Evolutionary conservation across 2,329 filamentous ascomycete species (phyloP), one percentile per base, ranked within the genome.

Genomic region (Pseudogymnoascus sp.): DNA sequence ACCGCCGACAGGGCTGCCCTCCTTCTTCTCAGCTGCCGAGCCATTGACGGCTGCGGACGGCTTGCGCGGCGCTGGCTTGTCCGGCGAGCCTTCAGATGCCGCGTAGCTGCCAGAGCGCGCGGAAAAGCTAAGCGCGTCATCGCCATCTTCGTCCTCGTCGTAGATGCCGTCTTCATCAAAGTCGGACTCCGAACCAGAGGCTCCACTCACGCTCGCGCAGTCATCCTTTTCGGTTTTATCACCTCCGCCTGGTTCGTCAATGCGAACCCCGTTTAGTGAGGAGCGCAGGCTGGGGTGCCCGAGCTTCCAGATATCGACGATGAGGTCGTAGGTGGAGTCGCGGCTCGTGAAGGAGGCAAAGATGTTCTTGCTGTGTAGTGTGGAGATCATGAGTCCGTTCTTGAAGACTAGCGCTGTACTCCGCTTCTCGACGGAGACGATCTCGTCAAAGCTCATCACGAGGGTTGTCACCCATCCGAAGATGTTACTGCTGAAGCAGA

Each of bases 401-500:
- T 96, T 96, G 77, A 99, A 97, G 1, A 99, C 81, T 65, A 99
- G 82, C 0, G 95, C 95, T 0, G 95, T 99, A 73, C 87, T 97
- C 74, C 96, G 90, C 78, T 97, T 97, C 76, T 99, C 95, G 6
- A 99, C 90, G 0, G 93, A 92, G 19, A 97, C 91, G 64, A 99
- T 91, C 75, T 99, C 95, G 72, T 99, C 95, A 73, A 99, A 99
- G 74, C 92, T 96, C 79, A 99, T 96, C 61, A 99, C 93, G 44
- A 99, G 80, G 1, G 95, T 99, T 0, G 95, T 99, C 21, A 96
- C 90, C 95, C 95, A 99, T 62, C 95, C 95, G 56, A 99, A 84
- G 68, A 99, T 99, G 73, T 99, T 99, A 79, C 95, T 97, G 71
- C 93, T 97, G 76, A 99, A 99, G 79, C 95, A 99, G 56, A 99